Evolutionary conservation across 106 monocot genomes (phyloP), one percentile per base, ranked within the genome.

Genomic region (Acanthochlamys bracteata): DNA sequence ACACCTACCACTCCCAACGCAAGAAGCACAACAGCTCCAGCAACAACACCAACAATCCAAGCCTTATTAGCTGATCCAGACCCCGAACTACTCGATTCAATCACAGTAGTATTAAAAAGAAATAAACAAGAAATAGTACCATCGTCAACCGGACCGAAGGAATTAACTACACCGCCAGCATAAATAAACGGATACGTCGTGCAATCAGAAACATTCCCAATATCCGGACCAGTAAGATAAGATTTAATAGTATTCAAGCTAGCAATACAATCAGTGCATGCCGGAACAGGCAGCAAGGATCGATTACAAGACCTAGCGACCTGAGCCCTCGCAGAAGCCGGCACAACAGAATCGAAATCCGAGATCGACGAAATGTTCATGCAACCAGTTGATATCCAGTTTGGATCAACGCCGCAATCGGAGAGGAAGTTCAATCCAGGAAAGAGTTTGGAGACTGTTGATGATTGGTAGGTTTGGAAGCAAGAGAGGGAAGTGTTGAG

Each of bases 211-310:
- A 85, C 78, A 67, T 96, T 96, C 46, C 75, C 60, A 42, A 39
- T 0, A 10, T 76, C 71, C 0, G 79, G 71, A 49, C 84, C 86
- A 23, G 76, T 24, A 57, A 96, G 84, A 59, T 84, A 84, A 51
- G 81, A 68, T 20, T 73, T 77, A 62, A 86, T 41, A 42, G 73
- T 66, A 53, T 24, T 74, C 26, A 90, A 60, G 61, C 63, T 68
- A 68, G 80, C 64, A 62, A 75, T 87, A 71, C 95, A 96, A 64
- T 79, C 54, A 49, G 95, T 84, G 66, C 95, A 96, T 25, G 62
- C 21, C 49, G 94, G 64, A 33, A 52, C 56, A 68, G 39, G 17
- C 7, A 23, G 17, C 15, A 84, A 68, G 21, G 77, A 82, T 0
- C 39, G 62, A 63, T 77, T 76, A 79, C 95, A 96, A 66, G 14